Percentiles rank a stretch among this genome's conserved stretches.
Evolutionary conservation across 2,329 filamentous ascomycete genomes (phyloP).

Genomic region (Fusarium phyllophilum): DNA sequence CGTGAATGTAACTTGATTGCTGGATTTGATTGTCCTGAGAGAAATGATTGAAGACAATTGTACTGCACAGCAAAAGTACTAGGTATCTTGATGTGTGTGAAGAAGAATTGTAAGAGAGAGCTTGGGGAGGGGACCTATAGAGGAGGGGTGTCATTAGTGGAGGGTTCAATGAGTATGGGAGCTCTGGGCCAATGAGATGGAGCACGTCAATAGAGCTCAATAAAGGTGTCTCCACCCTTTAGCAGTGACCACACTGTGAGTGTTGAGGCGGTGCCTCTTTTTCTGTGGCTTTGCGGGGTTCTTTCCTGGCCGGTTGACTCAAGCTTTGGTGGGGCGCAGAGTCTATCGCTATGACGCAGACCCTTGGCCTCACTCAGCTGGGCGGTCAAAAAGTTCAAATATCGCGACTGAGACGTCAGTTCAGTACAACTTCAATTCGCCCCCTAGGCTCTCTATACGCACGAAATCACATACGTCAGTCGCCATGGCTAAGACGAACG

Average conservation of each 20-base stretch:
- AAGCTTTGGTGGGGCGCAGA: constrained; percentile 15
- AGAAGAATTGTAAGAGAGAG: neutral
- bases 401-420: constrained; percentile 14
- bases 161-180: too few relatives aligned
- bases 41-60: neutral
- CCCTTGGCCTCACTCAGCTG: constrained; percentile 1
- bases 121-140: neutral
- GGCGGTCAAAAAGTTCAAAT: constrained; percentile 24
- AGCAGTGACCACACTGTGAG: neutral
- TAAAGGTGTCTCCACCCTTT: neutral
- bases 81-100: neutral
- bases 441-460: neutral
- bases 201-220: neutral
- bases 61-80: neutral
- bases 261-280: neutral
- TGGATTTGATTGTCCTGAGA: neutral
- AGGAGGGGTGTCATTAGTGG: constrained; percentile 1
- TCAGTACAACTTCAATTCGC: neutral
- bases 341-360: constrained; percentile 31
- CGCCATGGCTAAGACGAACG: constrained; percentile 53
- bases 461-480: neutral
- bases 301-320: constrained; percentile 36
- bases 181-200: neutral
- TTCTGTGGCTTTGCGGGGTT: constrained; percentile 5
- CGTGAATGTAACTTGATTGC: neutral